Base-by-base conservation (phyloP, 1,139 yeast genomes). In the Geotrichum bryndzae region DNA sequence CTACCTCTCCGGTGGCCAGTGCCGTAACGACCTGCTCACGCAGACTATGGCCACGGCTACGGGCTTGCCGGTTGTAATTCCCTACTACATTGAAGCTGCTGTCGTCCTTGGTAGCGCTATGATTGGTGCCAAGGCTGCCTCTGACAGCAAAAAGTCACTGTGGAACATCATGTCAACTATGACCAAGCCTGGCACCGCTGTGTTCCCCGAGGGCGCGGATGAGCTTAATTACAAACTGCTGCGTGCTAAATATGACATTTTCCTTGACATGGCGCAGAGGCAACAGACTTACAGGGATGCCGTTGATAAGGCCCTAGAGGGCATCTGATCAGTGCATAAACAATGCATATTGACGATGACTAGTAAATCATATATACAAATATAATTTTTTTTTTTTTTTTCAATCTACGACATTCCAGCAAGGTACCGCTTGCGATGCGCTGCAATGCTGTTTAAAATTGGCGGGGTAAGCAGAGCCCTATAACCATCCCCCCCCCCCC, bases 1-100 rank as follows among this genome's bases (percentile, higher is more conserved):
- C 65, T 94, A 87, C 76, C 86, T 94, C 85, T 87, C 96, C 67
- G 99, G 99, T 62, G 98, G 99, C 35, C 99, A 94, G 75, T 91
- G 97, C 75, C 84, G 97, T 73, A 94, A 94, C 75, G 88, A 90
- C 23, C 79, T 94, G 66, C 80, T 94, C 66, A 91, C 95, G 85
- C 83, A 96, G 77, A 79, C 92, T 65, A 81, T 94, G 74, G 96
- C 98, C 1, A 96, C 94, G 69, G 88, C 96, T 71, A 90, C 97
- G 0, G 96, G 96, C 3, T 80, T 88, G 76, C 96, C 97, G n/a
- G 85, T 94, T 59, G 83, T 94, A 57, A 90, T 92, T 68, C 99
- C 99, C 59, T 83, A 95, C 72, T 91, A 92, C 74, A 91, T 94
- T 69, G 98, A 92, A 72, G 95, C 97, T 1, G 96, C 97, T 1